Percentiles rank a stretch among this genome's conserved stretches.
phyloP scores from a whole-genome alignment of 2,329 filamentous ascomycete species.

The Phialophora tarda region DNA sequence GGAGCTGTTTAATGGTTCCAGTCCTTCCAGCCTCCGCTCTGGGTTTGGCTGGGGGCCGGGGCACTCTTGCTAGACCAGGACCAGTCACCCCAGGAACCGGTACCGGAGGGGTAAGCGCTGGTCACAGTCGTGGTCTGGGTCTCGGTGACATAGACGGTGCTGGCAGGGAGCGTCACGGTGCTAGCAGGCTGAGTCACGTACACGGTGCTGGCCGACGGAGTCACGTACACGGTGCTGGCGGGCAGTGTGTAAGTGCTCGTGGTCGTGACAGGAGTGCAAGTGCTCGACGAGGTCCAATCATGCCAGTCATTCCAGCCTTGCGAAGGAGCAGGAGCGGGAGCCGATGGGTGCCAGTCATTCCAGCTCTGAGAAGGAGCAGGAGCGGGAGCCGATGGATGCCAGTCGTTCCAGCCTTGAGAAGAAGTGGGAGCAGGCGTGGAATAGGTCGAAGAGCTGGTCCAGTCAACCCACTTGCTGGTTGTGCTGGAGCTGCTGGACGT shows the following conservation, averaged over 20 bases:
- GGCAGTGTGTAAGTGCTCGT: conserved; percentile 12
- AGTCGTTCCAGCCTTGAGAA: conserved; percentile 8
- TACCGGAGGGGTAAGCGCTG: conserved; percentile 2
- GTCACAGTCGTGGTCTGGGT: conserved; percentile 4
- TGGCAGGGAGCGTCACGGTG: conserved; percentile 4
- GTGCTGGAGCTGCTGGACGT: conserved; percentile 1
- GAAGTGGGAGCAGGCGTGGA: background rate
- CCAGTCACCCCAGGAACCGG: conserved; percentile 2
- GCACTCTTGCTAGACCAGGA: background rate
- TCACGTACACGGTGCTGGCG: conserved; percentile 14
- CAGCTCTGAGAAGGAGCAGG: conserved; percentile 2
- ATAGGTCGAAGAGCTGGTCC: conserved; percentile 8
- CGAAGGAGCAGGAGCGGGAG: conserved; percentile 6
- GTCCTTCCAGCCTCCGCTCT: conserved; percentile 13
- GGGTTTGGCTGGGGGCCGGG: background rate
- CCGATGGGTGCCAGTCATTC: conserved; percentile 12
- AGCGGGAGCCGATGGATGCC: conserved; percentile 7
- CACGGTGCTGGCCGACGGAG: conserved; percentile 1
- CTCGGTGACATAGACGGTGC: conserved; percentile 17
- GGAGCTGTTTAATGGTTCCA: conserved; percentile 4
- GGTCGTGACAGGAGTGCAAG: conserved; percentile 2
- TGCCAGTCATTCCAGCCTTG: conserved; percentile 20
- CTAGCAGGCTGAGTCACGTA: conserved; percentile 4
- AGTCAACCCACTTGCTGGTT: conserved; percentile 10
- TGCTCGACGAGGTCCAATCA: conserved; percentile 14